These are phyloP conservation scores for Orbilia javanica DNA, from an alignment of 2,329 filamentous ascomycete species.

Conservation along the genomic window DNA sequence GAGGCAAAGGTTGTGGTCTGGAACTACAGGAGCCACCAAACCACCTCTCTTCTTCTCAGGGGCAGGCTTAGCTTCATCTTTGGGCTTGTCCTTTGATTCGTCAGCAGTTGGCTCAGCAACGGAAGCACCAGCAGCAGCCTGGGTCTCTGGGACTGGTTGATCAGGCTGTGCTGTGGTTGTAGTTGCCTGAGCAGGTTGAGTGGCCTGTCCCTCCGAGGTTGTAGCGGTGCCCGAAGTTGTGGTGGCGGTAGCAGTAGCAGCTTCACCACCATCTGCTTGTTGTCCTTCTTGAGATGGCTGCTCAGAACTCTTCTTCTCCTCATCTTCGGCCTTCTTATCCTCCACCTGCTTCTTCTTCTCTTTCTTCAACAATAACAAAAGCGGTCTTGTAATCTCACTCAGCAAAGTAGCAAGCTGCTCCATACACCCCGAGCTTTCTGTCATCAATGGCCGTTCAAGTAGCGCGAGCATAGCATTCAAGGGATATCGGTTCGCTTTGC, in stretches of 20 bases:
- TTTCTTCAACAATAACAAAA: conserved; percentile 84
- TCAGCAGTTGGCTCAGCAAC: conserved; percentile 60
- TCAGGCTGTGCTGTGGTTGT: conserved; percentile 23
- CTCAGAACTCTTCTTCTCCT: conserved; percentile 64
- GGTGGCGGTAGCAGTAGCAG: conserved; percentile 2
- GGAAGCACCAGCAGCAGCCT: conserved; percentile 8
- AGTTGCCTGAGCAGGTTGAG: conserved; percentile 19
- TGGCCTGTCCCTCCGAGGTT: not conserved
- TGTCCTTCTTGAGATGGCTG: conserved; percentile 27
- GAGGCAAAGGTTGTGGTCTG: conserved; percentile 87
- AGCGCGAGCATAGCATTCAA: conserved; percentile 90
- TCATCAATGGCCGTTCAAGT: conserved; percentile 92
- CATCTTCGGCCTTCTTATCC: conserved; percentile 66
- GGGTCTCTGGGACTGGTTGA: not conserved
- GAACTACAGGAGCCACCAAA: conserved; percentile 84
- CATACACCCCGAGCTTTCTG: conserved; percentile 98
- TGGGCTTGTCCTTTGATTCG: conserved; percentile 57
- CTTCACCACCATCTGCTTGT: not conserved
- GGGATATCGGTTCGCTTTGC: conserved; percentile 85
- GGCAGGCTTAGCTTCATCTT: conserved; percentile 58
- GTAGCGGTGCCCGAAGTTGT: not conserved
- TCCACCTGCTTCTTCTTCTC: conserved; percentile 78
- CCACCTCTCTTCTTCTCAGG: conserved; percentile 71
- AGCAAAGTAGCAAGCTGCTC: conserved; percentile 88
- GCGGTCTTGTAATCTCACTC: conserved; percentile 86